These are phyloP conservation scores for Verruconis gallopava DNA, from an alignment of 2,329 filamentous ascomycete genomes.

Conservation along the genomic window DNA sequence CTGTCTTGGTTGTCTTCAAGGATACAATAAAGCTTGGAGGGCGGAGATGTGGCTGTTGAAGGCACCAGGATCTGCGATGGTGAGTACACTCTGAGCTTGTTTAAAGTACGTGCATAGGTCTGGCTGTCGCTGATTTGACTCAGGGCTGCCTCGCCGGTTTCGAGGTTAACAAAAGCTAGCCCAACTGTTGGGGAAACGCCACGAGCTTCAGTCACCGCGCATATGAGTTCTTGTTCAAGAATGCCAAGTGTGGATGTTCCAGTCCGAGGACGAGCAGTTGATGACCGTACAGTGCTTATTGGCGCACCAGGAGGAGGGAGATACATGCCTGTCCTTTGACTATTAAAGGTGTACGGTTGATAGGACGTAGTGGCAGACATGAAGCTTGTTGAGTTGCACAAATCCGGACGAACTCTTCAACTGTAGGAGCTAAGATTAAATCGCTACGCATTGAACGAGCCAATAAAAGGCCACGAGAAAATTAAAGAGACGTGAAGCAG, in stretches of 20 bases:
- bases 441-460: too few species aligned
- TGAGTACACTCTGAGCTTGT: slow-evolving; percentile 71
- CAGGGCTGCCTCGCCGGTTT: slow-evolving; percentile 70
- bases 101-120: slow-evolving; percentile 76
- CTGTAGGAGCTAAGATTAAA: too few species aligned
- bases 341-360: slow-evolving; percentile 15
- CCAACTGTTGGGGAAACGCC: slow-evolving; percentile 75
- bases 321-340: slow-evolving; percentile 24
- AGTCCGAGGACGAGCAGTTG: slow-evolving; percentile 39
- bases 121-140: slow-evolving; percentile 90
- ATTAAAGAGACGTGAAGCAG: too few species aligned
- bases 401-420: not conserved
- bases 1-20: slow-evolving; percentile 59
- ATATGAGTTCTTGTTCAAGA: slow-evolving; percentile 61
- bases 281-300: slow-evolving; percentile 23
- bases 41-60: slow-evolving; percentile 53
- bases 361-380: slow-evolving; percentile 17
- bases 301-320: slow-evolving; percentile 19
- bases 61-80: slow-evolving; percentile 72
- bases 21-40: slow-evolving; percentile 61
- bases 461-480: too few species aligned
- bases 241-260: slow-evolving; percentile 44
- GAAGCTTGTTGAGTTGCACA: slow-evolving; percentile 13
- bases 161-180: slow-evolving; percentile 74
- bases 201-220: slow-evolving; percentile 77